Evolutionary conservation across 192 early-diverging fungal genomes (phyloP).

Genomic region (Thoreauomyces humboldtii): DNA sequence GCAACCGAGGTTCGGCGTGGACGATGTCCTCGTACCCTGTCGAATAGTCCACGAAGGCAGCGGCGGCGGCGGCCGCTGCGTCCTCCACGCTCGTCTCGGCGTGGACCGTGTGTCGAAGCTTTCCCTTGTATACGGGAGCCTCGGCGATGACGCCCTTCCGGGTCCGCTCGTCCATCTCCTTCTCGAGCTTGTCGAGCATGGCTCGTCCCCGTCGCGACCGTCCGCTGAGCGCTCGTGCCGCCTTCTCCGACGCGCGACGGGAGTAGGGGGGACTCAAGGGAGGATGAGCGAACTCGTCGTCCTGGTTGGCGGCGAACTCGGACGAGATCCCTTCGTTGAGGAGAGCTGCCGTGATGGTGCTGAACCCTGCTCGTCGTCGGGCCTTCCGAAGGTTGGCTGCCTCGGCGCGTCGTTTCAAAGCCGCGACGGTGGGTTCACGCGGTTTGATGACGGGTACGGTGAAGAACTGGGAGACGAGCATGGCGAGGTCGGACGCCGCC

Average conservation of each 20-base stretch:
- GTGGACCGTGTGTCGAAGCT: not conserved
- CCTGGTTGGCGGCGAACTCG: conserved; percentile 19
- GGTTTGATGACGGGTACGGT: conserved; percentile 17
- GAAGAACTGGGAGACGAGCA: conserved; percentile 6
- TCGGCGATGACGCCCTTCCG: not conserved
- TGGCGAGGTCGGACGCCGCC: conserved; percentile 6
- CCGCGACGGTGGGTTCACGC: conserved; percentile 15
- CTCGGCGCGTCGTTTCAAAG: conserved; percentile 2
- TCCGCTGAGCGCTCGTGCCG: not conserved
- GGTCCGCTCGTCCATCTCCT: conserved; percentile 19
- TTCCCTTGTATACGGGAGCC: not conserved
- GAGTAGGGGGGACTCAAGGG: conserved; percentile 25
- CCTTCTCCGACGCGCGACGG: not conserved
- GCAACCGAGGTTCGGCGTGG: too few relatives aligned
- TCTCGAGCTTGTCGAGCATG: conserved; percentile 24
- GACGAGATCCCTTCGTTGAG: conserved; percentile 25
- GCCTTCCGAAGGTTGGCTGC: not conserved
- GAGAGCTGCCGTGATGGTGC: conserved; percentile 8
- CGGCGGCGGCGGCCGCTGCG: too few relatives aligned
- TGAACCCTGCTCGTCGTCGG: conserved; percentile 10
- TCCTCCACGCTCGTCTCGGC: too few relatives aligned
- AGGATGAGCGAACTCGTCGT: conserved; percentile 19
- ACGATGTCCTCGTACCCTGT: too few relatives aligned
- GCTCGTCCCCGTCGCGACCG: conserved; percentile 4
- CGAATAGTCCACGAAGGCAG: too few relatives aligned